Conservation (phyloP, 2,329 filamentous ascomycete species). For the Rhytidhysteron rufulum region DNA sequence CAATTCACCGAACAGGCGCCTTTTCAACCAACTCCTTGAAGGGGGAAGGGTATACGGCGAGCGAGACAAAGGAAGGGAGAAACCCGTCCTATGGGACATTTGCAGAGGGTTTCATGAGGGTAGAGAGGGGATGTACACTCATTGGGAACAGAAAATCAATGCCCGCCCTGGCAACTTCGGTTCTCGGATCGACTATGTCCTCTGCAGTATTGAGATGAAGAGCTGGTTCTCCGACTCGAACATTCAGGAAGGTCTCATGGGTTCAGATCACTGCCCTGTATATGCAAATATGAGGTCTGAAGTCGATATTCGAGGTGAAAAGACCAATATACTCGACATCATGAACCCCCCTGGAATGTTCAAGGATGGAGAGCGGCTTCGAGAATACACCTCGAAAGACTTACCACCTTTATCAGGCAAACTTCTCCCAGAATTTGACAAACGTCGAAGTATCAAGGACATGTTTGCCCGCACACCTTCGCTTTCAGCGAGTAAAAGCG, state of each 20-base stretch:
- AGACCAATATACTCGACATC: constrained; percentile 62
- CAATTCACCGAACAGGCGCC: constrained; percentile 64
- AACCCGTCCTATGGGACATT: constrained; percentile 75
- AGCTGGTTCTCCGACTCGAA: constrained; percentile 76
- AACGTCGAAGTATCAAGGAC: constrained; percentile 79
- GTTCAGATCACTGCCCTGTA: constrained; percentile 95
- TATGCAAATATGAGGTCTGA: constrained; percentile 69
- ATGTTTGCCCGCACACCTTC: constrained; percentile 66
- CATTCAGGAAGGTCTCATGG: constrained; percentile 90
- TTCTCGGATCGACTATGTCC: constrained; percentile 86
- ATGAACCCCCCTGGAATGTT: constrained; percentile 77
- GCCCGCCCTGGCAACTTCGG: constrained; percentile 94
- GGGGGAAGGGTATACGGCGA: constrained; percentile 65
- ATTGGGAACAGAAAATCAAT: constrained; percentile 94
- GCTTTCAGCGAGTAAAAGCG: constrained; percentile 1
- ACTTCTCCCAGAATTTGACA: constrained; percentile 82
- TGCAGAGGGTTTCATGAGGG: constrained; percentile 75
- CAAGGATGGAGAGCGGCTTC: constrained; percentile 58
- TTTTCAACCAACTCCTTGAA: constrained; percentile 83
- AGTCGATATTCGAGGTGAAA: constrained; percentile 50
- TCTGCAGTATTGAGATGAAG: constrained; percentile 76
- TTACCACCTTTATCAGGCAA: constrained; percentile 73
- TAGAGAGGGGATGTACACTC: constrained; percentile 91
- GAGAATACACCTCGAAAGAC: constrained; percentile 60
- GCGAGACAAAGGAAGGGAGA: constrained; percentile 65